A percentile compares a stretch with the other conserved stretches of the same genome.
Evolutionary conservation across 768 basidiomycete genomes (phyloP).

Genomic region (Mycena rosella): DNA sequence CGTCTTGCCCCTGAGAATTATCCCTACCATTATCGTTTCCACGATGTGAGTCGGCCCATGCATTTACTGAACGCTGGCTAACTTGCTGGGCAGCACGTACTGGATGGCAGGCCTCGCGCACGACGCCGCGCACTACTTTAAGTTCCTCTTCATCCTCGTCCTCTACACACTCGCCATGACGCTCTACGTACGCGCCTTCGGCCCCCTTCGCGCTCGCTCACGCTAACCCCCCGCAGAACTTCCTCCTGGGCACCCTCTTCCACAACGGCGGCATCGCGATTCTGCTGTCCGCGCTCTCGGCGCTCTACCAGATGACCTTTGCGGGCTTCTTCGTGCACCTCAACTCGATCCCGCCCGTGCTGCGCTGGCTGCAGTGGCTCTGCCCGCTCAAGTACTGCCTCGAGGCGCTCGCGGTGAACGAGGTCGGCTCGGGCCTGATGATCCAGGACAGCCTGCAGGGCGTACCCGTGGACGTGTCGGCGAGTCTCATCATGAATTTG

Average conservation of each 20-base stretch:
- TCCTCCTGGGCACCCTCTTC: slow-evolving; percentile 88
- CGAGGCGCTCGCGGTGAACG: slow-evolving; percentile 93
- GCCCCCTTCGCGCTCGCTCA: neutral
- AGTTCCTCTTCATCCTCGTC: slow-evolving; percentile 91
- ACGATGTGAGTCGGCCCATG: slow-evolving; percentile 71
- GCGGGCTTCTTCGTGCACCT: slow-evolving; percentile 96
- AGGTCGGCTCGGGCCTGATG: slow-evolving; percentile 89
- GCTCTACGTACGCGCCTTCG: slow-evolving; percentile 73
- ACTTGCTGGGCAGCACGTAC: slow-evolving; percentile 67
- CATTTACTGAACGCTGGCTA: slow-evolving; percentile 4
- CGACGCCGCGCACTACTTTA: slow-evolving; percentile 90
- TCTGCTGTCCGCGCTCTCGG: slow-evolving; percentile 82
- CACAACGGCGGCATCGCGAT: slow-evolving; percentile 92
- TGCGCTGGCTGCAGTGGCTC: slow-evolving; percentile 95
- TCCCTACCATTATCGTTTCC: slow-evolving; percentile 90
- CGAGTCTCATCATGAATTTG: slow-evolving; percentile 86
- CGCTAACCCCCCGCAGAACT: slow-evolving; percentile 70
- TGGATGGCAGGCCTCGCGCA: slow-evolving; percentile 95
- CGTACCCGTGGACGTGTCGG: slow-evolving; percentile 86
- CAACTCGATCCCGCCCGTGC: slow-evolving; percentile 84
- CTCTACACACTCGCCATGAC: slow-evolving; percentile 90
- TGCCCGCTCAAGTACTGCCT: slow-evolving; percentile 85
- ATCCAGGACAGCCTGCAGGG: slow-evolving; percentile 85
- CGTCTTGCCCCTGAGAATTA: slow-evolving; percentile 86
- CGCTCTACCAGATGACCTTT: slow-evolving; percentile 87